These are phyloP conservation scores for Fusarium duplospermum DNA, from an alignment of 2,329 filamentous ascomycete genomes.

Conservation along the genomic window DNA sequence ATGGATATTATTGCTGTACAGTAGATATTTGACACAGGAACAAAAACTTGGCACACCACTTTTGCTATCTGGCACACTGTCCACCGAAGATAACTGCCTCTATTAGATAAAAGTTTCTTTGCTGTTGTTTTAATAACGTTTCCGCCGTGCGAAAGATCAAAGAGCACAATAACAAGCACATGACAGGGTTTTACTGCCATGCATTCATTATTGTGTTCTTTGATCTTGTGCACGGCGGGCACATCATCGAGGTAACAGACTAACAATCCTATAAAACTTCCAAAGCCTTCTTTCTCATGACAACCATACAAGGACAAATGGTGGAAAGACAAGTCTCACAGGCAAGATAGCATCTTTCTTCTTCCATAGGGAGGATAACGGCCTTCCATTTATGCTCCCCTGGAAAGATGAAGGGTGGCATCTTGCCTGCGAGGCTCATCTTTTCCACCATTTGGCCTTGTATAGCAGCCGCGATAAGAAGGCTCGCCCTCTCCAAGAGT, in stretches of 20 bases:
- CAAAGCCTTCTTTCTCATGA: neutral
- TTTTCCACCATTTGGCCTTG: neutral
- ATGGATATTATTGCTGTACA: neutral
- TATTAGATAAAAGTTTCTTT: neutral
- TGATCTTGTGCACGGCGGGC: neutral
- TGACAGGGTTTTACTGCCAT: neutral
- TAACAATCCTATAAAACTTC: neutral
- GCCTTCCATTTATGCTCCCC: neutral
- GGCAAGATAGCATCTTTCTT: neutral
- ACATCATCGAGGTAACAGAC: neutral
- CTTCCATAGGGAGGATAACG: neutral
- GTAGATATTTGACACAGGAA: neutral
- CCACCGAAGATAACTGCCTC: neutral
- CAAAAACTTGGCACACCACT: neutral
- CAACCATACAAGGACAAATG: neutral
- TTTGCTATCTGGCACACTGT: neutral
- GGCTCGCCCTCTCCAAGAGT: neutral
- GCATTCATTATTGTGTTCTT: neutral
- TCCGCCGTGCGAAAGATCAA: neutral
- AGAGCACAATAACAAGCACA: neutral
- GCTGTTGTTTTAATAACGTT: neutral
- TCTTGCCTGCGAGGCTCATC: neutral
- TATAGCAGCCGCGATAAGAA: neutral
- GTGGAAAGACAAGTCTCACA: neutral
- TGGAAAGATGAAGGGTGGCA: neutral